Evolutionary conservation across 768 basidiomycete species (phyloP).

Genomic region (Crassisporium funariophilum): DNA sequence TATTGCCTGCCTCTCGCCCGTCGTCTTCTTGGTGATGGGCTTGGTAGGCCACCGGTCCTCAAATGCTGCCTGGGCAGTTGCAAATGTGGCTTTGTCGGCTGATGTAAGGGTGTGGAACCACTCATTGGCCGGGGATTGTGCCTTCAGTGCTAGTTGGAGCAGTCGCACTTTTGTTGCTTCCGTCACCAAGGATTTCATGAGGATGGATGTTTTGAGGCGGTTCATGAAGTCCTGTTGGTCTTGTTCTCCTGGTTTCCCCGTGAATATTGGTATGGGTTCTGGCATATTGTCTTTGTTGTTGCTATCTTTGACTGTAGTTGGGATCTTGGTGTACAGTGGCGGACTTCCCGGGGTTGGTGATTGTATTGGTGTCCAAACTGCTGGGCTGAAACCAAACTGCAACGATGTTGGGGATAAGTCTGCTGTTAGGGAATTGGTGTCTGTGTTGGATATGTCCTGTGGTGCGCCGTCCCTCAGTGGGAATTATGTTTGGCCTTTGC

Average conservation of each 20-base stretch:
- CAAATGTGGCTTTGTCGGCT: constrained; percentile 13
- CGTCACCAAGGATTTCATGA: neutral
- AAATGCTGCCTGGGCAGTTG: constrained; percentile 11
- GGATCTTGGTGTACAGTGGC: neutral
- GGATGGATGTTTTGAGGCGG: constrained; percentile 5
- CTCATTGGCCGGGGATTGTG: constrained; percentile 3
- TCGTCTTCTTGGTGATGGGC: constrained; percentile 10
- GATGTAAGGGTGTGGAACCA: constrained; percentile 16
- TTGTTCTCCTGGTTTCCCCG: neutral
- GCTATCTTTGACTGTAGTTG: neutral
- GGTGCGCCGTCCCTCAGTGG: neutral
- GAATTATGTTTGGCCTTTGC: neutral
- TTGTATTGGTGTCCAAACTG: neutral
- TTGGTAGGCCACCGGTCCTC: constrained; percentile 18
- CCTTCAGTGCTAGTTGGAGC: constrained; percentile 1
- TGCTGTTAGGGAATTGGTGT: neutral
- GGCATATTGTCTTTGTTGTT: neutral
- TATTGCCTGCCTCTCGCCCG: constrained; percentile 10
- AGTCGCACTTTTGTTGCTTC: neutral
- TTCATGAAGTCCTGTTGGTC: constrained; percentile 24
- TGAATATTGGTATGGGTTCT: neutral
- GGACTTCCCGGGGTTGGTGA: neutral
- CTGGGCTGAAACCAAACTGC: neutral
- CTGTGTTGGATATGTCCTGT: neutral
- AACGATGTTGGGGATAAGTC: neutral